Conservation (phyloP, 768 basidiomycete genomes). For the Trichaptum fuscoviolaceum region DNA sequence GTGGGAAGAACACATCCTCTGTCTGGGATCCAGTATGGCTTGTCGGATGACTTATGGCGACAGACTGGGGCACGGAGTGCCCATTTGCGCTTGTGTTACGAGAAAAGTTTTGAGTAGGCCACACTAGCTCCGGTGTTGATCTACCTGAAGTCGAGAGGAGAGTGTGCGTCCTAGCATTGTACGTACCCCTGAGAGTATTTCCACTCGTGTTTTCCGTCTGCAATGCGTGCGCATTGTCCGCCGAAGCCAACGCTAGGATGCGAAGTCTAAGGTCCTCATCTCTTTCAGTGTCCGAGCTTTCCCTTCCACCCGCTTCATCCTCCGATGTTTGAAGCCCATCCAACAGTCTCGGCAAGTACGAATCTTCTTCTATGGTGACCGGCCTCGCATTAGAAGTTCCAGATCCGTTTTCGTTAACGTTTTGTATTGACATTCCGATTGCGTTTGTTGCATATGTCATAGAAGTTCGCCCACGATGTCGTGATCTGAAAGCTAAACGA, state of each 20-base stretch:
- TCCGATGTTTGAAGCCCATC: neutral
- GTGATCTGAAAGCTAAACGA: neutral
- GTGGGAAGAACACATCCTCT: neutral
- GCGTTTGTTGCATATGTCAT: neutral
- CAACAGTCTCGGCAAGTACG: neutral
- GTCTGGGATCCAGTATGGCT: neutral
- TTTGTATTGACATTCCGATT: neutral
- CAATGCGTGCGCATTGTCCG: neutral
- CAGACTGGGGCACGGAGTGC: neutral
- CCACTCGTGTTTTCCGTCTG: neutral
- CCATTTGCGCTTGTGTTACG: neutral
- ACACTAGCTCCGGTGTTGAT: neutral
- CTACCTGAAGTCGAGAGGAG: neutral
- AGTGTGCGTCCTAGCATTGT: neutral
- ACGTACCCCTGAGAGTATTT: neutral
- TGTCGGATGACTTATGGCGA: neutral
- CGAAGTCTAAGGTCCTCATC: neutral
- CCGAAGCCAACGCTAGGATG: neutral
- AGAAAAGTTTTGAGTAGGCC: neutral
- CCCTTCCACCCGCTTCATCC: neutral
- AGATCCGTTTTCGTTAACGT: neutral
- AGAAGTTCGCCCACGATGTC: neutral
- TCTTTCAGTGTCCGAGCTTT: neutral
- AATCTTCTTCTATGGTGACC: neutral
- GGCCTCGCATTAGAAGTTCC: neutral